Conservation (phyloP, 164 flowering plant species). For the Tetrastigma voinierianum region DNA sequence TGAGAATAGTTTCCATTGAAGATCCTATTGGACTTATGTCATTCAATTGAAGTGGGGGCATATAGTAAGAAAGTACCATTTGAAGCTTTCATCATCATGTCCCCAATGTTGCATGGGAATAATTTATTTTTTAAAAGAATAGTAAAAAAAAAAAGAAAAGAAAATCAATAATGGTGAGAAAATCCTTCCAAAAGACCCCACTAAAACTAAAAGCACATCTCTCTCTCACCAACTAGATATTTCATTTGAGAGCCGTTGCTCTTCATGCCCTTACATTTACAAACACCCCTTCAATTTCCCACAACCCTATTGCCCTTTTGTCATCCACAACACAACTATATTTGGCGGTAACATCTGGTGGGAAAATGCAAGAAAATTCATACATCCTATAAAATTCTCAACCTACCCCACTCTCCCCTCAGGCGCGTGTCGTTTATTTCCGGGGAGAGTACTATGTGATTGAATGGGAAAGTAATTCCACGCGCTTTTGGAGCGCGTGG, state of each 20-base stretch:
- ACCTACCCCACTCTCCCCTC: background rate
- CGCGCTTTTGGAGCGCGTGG: background rate
- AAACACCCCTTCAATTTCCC: background rate
- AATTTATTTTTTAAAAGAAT: background rate
- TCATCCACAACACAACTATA: background rate
- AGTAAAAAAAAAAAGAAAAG: background rate
- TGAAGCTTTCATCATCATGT: too few species aligned
- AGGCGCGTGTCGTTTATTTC: slow-evolving; percentile 12
- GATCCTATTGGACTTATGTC: too few species aligned
- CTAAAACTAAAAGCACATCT: background rate
- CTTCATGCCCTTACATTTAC: background rate
- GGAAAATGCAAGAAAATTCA: slow-evolving; percentile 20
- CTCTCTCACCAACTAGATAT: background rate
- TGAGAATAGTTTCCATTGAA: too few species aligned
- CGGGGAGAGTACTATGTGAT: background rate
- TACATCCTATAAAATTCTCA: background rate
- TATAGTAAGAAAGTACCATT: too few species aligned
- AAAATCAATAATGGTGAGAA: background rate
- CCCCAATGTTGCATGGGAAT: too few species aligned
- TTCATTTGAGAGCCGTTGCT: background rate
- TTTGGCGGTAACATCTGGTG: slow-evolving; percentile 59
- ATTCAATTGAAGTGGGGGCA: too few species aligned
- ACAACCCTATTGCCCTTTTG: too few species aligned
- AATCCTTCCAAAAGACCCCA: background rate
- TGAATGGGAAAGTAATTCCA: background rate